A percentile compares a stretch with the other conserved stretches of the same genome.
These are phyloP conservation scores for Artomyces pyxidatus DNA, from an alignment of 768 basidiomycete species.

Conservation along the genomic window DNA sequence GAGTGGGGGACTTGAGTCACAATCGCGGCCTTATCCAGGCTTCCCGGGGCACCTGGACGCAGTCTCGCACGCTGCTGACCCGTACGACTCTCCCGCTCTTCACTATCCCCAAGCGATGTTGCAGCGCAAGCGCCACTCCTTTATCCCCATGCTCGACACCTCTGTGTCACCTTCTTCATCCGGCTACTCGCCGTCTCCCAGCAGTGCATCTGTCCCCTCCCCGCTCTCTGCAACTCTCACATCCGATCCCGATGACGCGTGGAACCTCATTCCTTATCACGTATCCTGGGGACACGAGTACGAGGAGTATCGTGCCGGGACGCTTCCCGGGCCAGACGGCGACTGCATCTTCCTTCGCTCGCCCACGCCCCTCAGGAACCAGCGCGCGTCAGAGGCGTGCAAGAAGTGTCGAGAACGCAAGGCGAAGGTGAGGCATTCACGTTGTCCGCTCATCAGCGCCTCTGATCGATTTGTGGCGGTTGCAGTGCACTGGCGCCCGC, in stretches of 20 bases:
- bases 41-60: too few relatives aligned
- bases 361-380: slow-evolving; percentile 30
- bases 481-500: slow-evolving; percentile 29
- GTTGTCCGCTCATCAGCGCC: not conserved
- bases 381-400: slow-evolving; percentile 30
- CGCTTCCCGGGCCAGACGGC: slow-evolving; percentile 30
- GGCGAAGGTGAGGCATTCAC: slow-evolving; percentile 26
- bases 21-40: too few relatives aligned
- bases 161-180: slow-evolving; percentile 14
- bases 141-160: slow-evolving; percentile 10
- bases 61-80: too few relatives aligned
- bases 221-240: slow-evolving; percentile 4
- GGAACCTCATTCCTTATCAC: slow-evolving; percentile 33
- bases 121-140: not conserved
- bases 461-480: not conserved
- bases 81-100: not conserved
- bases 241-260: slow-evolving; percentile 21
- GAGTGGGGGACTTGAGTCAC: too few relatives aligned
- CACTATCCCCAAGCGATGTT: not conserved
- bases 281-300: slow-evolving; percentile 31
- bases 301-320: slow-evolving; percentile 24
- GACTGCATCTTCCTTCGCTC: slow-evolving; percentile 31
- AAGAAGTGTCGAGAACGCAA: slow-evolving; percentile 32
- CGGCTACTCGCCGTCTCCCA: slow-evolving; percentile 14
- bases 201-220: slow-evolving; percentile 11